These are phyloP conservation scores for Tuber umbilicatum DNA, from an alignment of 495 filamentous ascomycete genomes.

Conservation along the genomic window DNA sequence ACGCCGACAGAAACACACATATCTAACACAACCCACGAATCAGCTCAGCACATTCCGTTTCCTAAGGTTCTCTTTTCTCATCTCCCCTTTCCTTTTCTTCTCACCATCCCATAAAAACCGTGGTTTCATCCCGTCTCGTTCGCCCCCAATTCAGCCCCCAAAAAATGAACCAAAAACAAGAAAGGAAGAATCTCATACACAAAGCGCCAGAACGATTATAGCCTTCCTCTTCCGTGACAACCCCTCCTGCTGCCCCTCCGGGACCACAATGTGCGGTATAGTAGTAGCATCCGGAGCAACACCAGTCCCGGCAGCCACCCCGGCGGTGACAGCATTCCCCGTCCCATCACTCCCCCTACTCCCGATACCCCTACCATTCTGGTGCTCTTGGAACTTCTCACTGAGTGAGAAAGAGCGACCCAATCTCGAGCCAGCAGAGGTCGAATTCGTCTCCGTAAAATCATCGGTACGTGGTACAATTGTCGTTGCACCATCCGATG, in stretches of 20 bases:
- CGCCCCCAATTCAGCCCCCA: not conserved
- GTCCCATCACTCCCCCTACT: not conserved
- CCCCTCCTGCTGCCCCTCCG: constrained; percentile 6
- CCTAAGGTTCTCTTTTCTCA: not conserved
- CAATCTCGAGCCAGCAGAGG: not conserved
- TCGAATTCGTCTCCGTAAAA: not conserved
- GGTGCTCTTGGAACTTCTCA: not conserved
- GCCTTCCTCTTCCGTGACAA: constrained; percentile 20
- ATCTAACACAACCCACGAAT: constrained; percentile 35
- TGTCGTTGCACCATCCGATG: not conserved
- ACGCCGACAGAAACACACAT: constrained; percentile 54
- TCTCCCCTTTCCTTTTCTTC: no score
- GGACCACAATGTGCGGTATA: not conserved
- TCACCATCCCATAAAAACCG: constrained; percentile 9
- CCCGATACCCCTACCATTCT: not conserved
- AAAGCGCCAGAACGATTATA: constrained; percentile 39
- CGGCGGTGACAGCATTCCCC: not conserved
- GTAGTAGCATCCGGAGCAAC: not conserved
- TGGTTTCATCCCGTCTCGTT: not conserved
- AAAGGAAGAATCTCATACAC: constrained; percentile 22
- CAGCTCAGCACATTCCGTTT: constrained; percentile 3
- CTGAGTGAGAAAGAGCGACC: not conserved
- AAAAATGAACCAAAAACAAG: constrained; percentile 14
- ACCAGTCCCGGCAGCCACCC: not conserved
- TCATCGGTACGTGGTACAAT: not conserved